phyloP scores from a whole-genome alignment of 371 early-diverging fungal genomes.

The Funneliformis caledonium region DNA sequence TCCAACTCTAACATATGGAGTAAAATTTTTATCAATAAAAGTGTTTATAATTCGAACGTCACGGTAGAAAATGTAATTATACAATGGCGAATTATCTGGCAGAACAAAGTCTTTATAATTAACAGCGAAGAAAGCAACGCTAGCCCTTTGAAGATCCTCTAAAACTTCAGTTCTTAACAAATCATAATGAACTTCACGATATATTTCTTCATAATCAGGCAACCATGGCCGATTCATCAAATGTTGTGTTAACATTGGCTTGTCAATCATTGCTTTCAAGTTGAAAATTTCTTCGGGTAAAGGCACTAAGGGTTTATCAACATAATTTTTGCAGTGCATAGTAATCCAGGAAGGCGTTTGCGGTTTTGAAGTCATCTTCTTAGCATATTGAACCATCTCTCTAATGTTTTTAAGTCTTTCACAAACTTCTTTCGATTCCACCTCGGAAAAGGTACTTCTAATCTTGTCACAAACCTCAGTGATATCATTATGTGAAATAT shows the following conservation, averaged over 20 bases:
- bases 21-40: background rate
- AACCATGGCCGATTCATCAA: background rate
- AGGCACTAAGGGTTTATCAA: background rate
- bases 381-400: background rate
- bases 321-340: background rate
- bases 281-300: background rate
- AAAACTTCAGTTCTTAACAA: conserved; percentile 1
- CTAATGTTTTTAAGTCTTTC: background rate
- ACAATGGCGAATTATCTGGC: background rate
- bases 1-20: background rate
- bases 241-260: background rate
- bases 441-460: background rate
- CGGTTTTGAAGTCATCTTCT: background rate
- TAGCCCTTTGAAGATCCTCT: background rate
- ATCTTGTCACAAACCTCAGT: background rate
- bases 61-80: conserved; percentile 1
- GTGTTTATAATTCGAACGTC: conserved; percentile 2
- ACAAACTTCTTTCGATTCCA: background rate
- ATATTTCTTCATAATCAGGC: background rate
- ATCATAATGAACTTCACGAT: conserved; percentile 8
- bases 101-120: background rate
- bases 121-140: background rate
- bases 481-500: background rate
- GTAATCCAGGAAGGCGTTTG: background rate
- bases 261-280: background rate